Conservation (phyloP, 2,329 filamentous ascomycete genomes). For the Pezicula neosporulosa region DNA sequence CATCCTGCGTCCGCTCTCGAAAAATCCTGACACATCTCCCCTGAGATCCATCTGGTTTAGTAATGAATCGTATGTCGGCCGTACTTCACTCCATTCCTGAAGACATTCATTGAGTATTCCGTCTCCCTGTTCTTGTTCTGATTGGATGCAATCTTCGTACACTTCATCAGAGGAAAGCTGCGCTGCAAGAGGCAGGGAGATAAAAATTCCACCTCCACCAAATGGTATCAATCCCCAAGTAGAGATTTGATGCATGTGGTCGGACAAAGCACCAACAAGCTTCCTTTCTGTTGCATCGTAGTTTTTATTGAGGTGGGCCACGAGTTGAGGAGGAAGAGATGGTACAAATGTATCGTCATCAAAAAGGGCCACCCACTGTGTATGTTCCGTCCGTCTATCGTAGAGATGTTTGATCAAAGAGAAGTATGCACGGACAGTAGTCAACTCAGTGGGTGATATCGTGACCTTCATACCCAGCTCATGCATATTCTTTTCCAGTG, state of each 20-base stretch:
- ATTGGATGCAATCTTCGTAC: constrained; percentile 15
- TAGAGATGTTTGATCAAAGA: constrained; percentile 21
- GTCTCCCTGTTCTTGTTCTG: constrained; percentile 17
- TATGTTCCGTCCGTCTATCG: constrained; percentile 13
- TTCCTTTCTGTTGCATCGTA: constrained; percentile 14
- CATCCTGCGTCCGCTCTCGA: constrained; percentile 19
- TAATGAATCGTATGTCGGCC: constrained; percentile 16
- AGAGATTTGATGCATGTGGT: constrained; percentile 17
- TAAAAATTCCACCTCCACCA: constrained; percentile 24
- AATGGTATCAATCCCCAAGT: constrained; percentile 19
- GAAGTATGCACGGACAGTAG: constrained; percentile 19
- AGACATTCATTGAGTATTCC: constrained; percentile 20
- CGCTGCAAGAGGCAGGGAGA: constrained; percentile 20
- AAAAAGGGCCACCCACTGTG: constrained; percentile 22
- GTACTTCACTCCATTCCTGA: constrained; percentile 9
- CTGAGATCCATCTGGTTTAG: constrained; percentile 25
- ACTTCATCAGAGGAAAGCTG: constrained; percentile 6
- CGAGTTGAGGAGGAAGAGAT: constrained; percentile 17
- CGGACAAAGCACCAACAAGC: constrained; percentile 17
- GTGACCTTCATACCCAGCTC: constrained; percentile 14
- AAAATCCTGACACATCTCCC: constrained; percentile 19
- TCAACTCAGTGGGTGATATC: constrained; percentile 6
- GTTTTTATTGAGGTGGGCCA: constrained; percentile 12
- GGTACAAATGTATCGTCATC: constrained; percentile 27
- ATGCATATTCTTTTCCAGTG: constrained; percentile 9